Conservation (phyloP, 495 filamentous ascomycete species). For the Xylaria sp. region DNA sequence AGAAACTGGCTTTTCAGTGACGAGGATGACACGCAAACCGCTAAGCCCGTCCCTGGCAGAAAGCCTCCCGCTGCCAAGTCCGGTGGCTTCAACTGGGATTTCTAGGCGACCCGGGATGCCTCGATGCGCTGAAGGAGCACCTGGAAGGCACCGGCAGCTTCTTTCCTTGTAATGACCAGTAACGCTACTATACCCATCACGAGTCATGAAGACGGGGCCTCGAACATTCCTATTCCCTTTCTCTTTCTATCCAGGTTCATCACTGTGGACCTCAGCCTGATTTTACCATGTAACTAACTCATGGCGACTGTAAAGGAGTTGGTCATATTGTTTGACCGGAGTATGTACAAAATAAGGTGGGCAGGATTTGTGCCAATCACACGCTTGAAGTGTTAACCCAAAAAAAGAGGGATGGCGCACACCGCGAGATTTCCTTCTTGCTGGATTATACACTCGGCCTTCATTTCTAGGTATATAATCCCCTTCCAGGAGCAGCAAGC, state of each 20-base stretch:
- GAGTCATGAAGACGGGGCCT: slow-evolving; percentile 39
- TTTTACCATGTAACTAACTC: background rate
- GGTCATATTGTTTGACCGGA: slow-evolving; percentile 10
- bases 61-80: slow-evolving; percentile 44
- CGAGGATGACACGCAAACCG: slow-evolving; percentile 50
- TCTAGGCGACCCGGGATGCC: slow-evolving; percentile 47
- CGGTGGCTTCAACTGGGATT: slow-evolving; percentile 62
- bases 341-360: slow-evolving; percentile 15
- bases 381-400: background rate
- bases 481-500: background rate
- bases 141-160: slow-evolving; percentile 9
- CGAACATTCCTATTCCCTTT: background rate
- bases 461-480: slow-evolving; percentile 21
- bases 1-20: slow-evolving; percentile 68
- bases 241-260: background rate
- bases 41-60: slow-evolving; percentile 43
- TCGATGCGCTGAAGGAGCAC: slow-evolving; percentile 39
- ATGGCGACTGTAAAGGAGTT: slow-evolving; percentile 11
- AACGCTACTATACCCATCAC: slow-evolving; percentile 41
- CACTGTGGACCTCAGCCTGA: background rate
- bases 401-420: slow-evolving; percentile 13
- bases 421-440: background rate
- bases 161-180: slow-evolving; percentile 21
- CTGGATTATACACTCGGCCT: slow-evolving; percentile 17
- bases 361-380: background rate